Evolutionary conservation across 306 rosid genomes (phyloP).

Genomic region (Quercus gilva): DNA sequence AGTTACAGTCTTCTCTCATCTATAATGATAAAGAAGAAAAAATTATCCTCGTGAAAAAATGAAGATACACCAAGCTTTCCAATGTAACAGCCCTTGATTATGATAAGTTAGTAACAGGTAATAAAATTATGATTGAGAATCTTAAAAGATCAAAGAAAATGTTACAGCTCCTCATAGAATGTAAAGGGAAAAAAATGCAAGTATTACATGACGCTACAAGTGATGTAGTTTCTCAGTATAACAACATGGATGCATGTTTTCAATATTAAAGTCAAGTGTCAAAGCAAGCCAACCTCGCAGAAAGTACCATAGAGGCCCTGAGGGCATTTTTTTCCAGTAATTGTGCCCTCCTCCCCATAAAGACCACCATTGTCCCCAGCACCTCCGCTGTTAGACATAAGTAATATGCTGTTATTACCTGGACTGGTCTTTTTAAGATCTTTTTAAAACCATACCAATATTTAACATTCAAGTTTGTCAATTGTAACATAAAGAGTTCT

Average conservation of each 20-base stretch:
- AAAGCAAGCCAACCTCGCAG: conserved; percentile 48
- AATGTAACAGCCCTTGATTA: background rate
- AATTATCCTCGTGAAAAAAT: background rate
- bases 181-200: background rate
- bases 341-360: conserved; percentile 73
- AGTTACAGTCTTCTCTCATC: too few species aligned
- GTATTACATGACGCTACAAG: background rate
- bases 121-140: background rate
- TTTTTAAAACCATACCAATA: background rate
- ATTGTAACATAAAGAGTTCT: background rate
- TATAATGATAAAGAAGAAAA: background rate
- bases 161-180: background rate
- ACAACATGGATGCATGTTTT: conserved; percentile 5
- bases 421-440: background rate
- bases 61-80: background rate
- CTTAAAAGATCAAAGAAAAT: background rate
- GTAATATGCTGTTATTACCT: conserved; percentile 16
- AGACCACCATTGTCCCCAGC: conserved; percentile 69
- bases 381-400: conserved; percentile 77
- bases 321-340: conserved; percentile 90
- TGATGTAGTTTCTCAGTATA: background rate
- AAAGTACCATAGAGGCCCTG: conserved; percentile 88
- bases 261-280: conserved; percentile 4
- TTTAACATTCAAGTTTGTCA: background rate
- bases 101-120: background rate